phyloP scores from a whole-genome alignment of 768 basidiomycete species.

The Gelatoporia subvermispora region DNA sequence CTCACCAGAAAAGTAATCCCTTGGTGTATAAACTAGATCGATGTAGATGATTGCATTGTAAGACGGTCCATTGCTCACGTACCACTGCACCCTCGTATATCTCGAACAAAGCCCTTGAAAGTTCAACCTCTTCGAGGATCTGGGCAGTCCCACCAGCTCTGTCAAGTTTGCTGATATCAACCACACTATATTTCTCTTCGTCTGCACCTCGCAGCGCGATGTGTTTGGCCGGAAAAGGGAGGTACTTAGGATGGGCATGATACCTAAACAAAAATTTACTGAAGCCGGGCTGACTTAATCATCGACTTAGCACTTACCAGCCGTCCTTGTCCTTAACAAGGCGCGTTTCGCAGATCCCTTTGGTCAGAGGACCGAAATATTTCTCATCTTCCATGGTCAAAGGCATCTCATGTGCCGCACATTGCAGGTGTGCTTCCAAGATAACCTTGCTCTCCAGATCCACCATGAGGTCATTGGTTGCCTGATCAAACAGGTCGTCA shows the following conservation, averaged over 20 bases:
- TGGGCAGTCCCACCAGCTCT: constrained; percentile 31
- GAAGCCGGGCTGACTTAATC: too few relatives aligned
- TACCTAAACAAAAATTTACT: constrained; percentile 49
- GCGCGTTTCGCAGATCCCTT: constrained; percentile 53
- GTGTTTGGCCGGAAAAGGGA: constrained; percentile 71
- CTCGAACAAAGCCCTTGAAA: constrained; percentile 82
- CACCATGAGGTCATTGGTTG: constrained; percentile 58
- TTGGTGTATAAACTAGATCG: constrained; percentile 76
- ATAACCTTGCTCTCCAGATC: constrained; percentile 72
- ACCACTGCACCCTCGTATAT: constrained; percentile 87
- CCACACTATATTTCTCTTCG: constrained; percentile 74
- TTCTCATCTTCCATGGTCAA: constrained; percentile 54
- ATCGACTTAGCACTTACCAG: constrained; percentile 44
- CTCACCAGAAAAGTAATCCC: constrained; percentile 74
- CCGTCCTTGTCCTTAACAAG: constrained; percentile 72
- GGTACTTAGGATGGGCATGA: constrained; percentile 72
- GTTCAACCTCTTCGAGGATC: constrained; percentile 78
- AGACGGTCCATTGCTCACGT: constrained; percentile 18
- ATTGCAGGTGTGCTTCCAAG: constrained; percentile 83
- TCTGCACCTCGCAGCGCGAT: constrained; percentile 71
- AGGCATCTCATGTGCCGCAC: constrained; percentile 85
- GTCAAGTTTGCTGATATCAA: constrained; percentile 50
- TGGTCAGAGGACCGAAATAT: constrained; percentile 68
- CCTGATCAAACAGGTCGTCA: constrained; percentile 60
- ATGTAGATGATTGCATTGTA: constrained; percentile 4